phyloP scores from a whole-genome alignment of 2,329 filamentous ascomycete genomes.

The Botrytis aclada region DNA sequence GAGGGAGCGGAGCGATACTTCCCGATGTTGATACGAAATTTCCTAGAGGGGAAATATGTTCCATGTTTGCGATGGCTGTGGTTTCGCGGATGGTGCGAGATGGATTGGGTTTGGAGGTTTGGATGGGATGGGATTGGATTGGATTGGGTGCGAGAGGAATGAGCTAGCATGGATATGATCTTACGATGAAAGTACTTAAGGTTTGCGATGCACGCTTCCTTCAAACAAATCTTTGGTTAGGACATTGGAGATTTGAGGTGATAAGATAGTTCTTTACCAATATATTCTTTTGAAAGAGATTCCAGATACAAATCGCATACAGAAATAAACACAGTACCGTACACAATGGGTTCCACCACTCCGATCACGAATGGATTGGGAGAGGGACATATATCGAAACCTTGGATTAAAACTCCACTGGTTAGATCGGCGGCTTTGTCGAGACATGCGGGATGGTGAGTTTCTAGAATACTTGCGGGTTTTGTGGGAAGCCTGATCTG shows the following conservation, averaged over 20 bases:
- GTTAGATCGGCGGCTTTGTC: conserved; percentile 31
- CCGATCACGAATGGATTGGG: background rate
- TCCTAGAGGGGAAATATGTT: background rate
- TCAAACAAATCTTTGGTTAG: background rate
- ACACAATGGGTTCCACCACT: conserved; percentile 13
- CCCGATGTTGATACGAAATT: background rate
- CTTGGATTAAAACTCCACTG: conserved; percentile 32
- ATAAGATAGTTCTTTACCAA: background rate
- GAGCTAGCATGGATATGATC: background rate
- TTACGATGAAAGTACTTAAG: background rate
- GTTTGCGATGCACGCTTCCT: background rate
- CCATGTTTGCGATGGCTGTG: background rate
- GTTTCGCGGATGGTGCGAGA: background rate
- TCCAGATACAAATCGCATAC: background rate
- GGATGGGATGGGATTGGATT: background rate
- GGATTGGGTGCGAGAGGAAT: background rate
- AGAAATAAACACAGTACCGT: background rate
- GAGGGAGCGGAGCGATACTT: background rate
- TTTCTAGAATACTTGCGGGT: background rate
- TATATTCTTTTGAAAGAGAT: background rate
- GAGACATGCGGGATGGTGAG: conserved; percentile 32
- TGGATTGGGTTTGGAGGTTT: background rate
- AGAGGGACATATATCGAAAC: conserved; percentile 17
- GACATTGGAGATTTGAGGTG: background rate
- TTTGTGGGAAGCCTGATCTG: background rate